Evolutionary conservation across 2,329 filamentous ascomycete species (phyloP).

Genomic region (Metarhizium sp.): DNA sequence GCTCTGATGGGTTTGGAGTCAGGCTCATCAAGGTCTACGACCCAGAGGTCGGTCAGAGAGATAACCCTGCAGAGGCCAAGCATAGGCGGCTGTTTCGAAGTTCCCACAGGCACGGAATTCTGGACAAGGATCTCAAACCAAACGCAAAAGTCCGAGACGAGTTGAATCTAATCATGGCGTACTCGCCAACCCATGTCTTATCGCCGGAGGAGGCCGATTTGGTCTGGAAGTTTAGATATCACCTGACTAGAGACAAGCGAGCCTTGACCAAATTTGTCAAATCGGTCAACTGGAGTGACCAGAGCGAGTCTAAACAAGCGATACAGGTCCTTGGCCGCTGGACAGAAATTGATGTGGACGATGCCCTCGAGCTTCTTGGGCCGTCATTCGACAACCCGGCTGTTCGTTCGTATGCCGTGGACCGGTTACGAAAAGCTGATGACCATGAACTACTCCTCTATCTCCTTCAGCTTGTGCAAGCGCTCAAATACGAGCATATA

Average conservation of each 20-base stretch:
- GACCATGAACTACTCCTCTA: conserved; percentile 89
- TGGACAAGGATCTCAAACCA: conserved; percentile 91
- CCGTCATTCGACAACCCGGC: conserved; percentile 83
- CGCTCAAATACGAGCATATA: conserved; percentile 85
- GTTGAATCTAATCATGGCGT: conserved; percentile 81
- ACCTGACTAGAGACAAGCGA: conserved; percentile 83
- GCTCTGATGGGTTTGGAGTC: conserved; percentile 36
- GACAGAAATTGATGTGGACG: conserved; percentile 95
- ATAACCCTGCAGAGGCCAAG: conserved; percentile 93
- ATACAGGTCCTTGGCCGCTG: conserved; percentile 85
- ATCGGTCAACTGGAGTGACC: conserved; percentile 88
- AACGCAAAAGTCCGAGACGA: conserved; percentile 95
- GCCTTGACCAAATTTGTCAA: conserved; percentile 96
- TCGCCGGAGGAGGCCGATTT: conserved; percentile 89
- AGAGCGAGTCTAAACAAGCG: conserved; percentile 76
- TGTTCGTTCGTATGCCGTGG: conserved; percentile 88
- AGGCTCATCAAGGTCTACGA: conserved; percentile 83
- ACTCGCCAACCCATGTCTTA: conserved; percentile 82
- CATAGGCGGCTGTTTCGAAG: conserved; percentile 86
- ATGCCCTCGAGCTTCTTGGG: conserved; percentile 86
- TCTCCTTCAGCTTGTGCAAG: conserved; percentile 87
- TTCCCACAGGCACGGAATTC: conserved; percentile 78
- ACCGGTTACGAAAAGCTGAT: conserved; percentile 81
- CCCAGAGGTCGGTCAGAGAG: conserved; percentile 77
- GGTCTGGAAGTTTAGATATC: conserved; percentile 95